Evolutionary conservation across 108 stramenopile genomes (phyloP).

Genomic region (Epithemia pelagica): DNA sequence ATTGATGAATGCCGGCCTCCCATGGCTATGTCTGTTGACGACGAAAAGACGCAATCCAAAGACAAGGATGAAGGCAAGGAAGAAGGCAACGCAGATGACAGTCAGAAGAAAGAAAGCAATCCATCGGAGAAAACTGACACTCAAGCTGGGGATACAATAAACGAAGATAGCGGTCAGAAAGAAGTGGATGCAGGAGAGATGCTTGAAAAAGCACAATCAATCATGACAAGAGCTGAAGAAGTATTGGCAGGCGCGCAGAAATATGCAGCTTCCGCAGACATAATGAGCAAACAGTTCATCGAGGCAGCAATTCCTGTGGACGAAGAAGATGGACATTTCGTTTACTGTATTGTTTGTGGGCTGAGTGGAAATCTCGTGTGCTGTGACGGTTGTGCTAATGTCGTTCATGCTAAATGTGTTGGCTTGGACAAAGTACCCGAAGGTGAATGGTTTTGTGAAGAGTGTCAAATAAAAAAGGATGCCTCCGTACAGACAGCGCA

Average conservation of each 20-base stretch:
- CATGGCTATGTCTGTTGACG: no score
- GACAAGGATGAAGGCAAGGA: no score
- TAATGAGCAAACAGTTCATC: conserved; percentile 36
- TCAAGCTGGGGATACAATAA: no score
- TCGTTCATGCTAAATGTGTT: conserved; percentile 41
- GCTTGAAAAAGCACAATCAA: conserved; percentile 2
- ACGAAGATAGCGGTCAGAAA: background rate
- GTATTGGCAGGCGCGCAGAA: background rate
- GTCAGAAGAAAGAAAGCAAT: background rate
- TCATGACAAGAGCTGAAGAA: background rate
- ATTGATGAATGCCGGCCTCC: no score
- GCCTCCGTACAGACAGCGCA: background rate
- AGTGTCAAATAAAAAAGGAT: conserved; percentile 16
- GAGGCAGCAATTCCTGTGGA: conserved; percentile 33
- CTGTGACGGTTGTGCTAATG: conserved; percentile 54
- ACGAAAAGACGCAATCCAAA: no score
- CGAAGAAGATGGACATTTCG: conserved; percentile 42
- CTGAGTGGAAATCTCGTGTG: conserved; percentile 46
- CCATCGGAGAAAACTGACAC: no score
- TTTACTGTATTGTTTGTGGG: conserved; percentile 49
- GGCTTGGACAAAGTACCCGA: conserved; percentile 37
- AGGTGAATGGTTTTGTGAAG: conserved; percentile 53
- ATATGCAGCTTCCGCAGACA: conserved; percentile 4
- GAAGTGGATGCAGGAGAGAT: background rate
- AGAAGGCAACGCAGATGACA: conserved; percentile 3